These are phyloP conservation scores for Hymenoscyphus occultus DNA, from an alignment of 2,329 filamentous ascomycete species.

Conservation along the genomic window DNA sequence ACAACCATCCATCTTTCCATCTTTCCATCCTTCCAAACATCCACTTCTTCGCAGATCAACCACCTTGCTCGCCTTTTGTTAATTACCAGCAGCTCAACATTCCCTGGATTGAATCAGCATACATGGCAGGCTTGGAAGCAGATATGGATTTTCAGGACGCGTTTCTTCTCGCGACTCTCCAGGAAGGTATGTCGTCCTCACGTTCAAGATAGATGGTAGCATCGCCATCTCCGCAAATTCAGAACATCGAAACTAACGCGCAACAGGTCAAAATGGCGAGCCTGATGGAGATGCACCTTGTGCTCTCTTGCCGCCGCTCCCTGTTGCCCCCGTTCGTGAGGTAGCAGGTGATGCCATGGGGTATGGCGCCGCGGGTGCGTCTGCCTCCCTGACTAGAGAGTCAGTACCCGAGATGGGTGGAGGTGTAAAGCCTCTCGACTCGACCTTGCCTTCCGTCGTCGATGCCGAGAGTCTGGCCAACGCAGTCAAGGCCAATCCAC, in stretches of 20 bases:
- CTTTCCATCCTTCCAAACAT: too few species aligned
- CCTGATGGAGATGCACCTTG: neutral
- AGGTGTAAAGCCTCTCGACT: constrained; percentile 6
- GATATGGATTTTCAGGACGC: too few species aligned
- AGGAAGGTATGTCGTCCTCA: too few species aligned
- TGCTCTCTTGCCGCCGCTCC: neutral
- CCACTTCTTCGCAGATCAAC: too few species aligned
- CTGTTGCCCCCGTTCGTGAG: neutral
- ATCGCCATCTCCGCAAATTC: neutral
- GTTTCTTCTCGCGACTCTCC: too few species aligned
- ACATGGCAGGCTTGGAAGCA: too few species aligned
- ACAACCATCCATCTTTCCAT: too few species aligned
- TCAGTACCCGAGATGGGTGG: neutral
- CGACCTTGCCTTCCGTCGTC: constrained; percentile 7
- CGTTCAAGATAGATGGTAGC: neutral
- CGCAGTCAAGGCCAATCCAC: constrained; percentile 5
- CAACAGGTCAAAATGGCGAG: neutral
- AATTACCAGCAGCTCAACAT: too few species aligned
- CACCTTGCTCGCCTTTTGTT: too few species aligned
- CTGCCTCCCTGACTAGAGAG: neutral
- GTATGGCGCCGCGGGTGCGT: neutral
- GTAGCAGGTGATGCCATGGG: neutral
- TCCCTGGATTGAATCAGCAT: too few species aligned
- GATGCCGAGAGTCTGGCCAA: constrained; percentile 5
- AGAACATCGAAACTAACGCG: neutral